These are phyloP conservation scores for Aspergillus asperescens DNA, from an alignment of 495 filamentous ascomycete species.

Conservation along the genomic window DNA sequence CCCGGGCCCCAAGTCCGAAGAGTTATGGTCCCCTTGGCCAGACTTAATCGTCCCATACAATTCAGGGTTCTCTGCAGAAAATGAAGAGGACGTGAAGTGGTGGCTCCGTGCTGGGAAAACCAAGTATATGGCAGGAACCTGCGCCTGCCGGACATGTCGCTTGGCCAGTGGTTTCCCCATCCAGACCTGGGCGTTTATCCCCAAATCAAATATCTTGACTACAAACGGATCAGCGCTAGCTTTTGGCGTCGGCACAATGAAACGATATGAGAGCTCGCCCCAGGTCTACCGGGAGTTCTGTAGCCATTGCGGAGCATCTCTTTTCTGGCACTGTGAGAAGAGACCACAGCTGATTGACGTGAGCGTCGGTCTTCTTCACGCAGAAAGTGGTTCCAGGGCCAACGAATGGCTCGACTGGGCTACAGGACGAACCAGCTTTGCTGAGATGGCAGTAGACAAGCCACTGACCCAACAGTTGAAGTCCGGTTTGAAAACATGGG, in stretches of 20 bases:
- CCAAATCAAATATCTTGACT: slow-evolving; percentile 54
- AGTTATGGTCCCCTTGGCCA: slow-evolving; percentile 45
- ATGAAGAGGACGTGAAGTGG: slow-evolving; percentile 47
- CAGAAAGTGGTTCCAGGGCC: slow-evolving; percentile 47
- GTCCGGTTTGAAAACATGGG: slow-evolving; percentile 16
- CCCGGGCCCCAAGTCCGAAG: slow-evolving; percentile 36
- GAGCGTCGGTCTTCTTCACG: slow-evolving; percentile 55
- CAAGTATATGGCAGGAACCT: slow-evolving; percentile 62
- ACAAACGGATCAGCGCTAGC: slow-evolving; percentile 30
- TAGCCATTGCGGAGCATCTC: slow-evolving; percentile 55
- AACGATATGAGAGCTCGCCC: slow-evolving; percentile 48
- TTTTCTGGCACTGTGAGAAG: slow-evolving; percentile 58
- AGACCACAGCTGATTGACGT: slow-evolving; percentile 60
- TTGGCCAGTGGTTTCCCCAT: slow-evolving; percentile 59
- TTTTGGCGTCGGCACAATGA: slow-evolving; percentile 46
- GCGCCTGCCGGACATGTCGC: slow-evolving; percentile 60
- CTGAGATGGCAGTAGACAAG: slow-evolving; percentile 50
- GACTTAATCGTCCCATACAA: slow-evolving; percentile 50
- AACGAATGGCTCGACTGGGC: slow-evolving; percentile 60
- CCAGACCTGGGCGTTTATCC: slow-evolving; percentile 64
- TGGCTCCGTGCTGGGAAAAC: slow-evolving; percentile 41
- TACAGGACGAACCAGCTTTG: slow-evolving; percentile 54
- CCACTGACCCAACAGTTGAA: slow-evolving; percentile 32
- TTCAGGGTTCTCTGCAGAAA: slow-evolving; percentile 26
- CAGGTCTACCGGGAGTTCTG: slow-evolving; percentile 61